Percentiles rank a stretch among this genome's conserved stretches.
Conservation (phyloP, 163 green algal genomes). For the Chlamydomonas reinhardtii region DNA sequence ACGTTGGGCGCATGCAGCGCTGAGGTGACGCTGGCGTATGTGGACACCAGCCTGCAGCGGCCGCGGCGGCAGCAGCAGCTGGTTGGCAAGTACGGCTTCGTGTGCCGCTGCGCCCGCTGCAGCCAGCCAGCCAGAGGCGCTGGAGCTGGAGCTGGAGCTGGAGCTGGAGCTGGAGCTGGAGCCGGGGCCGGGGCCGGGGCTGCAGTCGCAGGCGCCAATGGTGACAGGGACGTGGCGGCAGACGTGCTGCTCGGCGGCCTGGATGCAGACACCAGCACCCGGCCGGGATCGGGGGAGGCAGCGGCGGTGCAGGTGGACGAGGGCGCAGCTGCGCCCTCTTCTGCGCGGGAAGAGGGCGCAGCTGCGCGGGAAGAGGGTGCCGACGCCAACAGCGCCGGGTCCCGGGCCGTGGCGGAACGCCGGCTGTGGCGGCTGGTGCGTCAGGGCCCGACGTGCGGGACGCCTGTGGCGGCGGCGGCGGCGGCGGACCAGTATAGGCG, state of each 20-base stretch:
- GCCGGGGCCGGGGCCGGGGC: too few relatives aligned
- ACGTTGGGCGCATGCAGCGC: too few relatives aligned
- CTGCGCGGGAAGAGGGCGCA: too few relatives aligned
- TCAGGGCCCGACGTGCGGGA: neutral
- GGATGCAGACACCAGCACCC: neutral
- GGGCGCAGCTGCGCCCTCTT: too few relatives aligned
- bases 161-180: neutral
- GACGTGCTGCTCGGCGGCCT: neutral
- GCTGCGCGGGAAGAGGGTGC: too few relatives aligned
- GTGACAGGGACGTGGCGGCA: neutral
- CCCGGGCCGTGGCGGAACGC: neutral
- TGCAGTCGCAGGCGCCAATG: too few relatives aligned
- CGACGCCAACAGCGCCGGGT: too few relatives aligned
- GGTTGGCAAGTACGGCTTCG: slow-evolving; percentile 44
- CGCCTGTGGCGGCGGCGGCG: too few relatives aligned
- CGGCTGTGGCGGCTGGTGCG: neutral
- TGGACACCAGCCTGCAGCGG: slow-evolving; percentile 22
- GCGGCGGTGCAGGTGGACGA: too few relatives aligned
- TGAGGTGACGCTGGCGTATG: slow-evolving; percentile 36
- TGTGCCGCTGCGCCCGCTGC: slow-evolving; percentile 45
- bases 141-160: too few relatives aligned
- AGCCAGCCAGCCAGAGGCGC: neutral
- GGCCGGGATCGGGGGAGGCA: neutral
- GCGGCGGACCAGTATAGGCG: neutral
- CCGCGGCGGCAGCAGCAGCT: slow-evolving; percentile 13